Evolutionary conservation across 2,329 filamentous ascomycete species (phyloP), one percentile per base, ranked within the genome.

Genomic region (Sclerotinia borealis): DNA sequence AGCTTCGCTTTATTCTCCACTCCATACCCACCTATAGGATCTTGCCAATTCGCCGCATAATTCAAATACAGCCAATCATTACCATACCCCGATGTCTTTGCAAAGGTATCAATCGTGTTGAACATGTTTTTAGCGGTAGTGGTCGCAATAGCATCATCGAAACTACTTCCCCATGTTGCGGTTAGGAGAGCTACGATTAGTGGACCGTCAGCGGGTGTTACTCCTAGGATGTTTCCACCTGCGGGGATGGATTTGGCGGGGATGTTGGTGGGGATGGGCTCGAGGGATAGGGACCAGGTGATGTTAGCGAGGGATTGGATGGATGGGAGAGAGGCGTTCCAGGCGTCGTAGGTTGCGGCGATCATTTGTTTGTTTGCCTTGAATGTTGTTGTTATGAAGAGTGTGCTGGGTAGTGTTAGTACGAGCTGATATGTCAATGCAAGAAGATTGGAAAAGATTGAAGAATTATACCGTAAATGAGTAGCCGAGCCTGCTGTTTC

Each of bases 21-120:
- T 0, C 80, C 79, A 59, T 81, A 82, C 10, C 74, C 69, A 0
- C 67, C 25, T 25, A 81, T 71, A 0, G 79, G 75, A 39, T 77
- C 68, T 64, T 82, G 79, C 25, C 71, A 72, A 48, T 71, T 69
- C 11, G 75, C 74, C 0, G 79, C 79, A 60, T 82, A 81, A 68
- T 82, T 81, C 47, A 79, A 73, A 67, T 80, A 80, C 4, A 49
- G 31, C 25, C 45, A 63, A 29, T 54, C 39, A 19, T 39, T 47
- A 22, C 27, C 22, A 7, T 25, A 43, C 25, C 48, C 37, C n/a
- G 29, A 9, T n/a, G 29, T 8, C 4, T 22, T 36, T 3, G 61
- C 51, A 31, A 41, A 54, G 0, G 10, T 22, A 19, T 49, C 48
- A 27, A 63, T 63, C 22, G 34, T 63, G 22, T 59, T 17, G 9